Evolutionary conservation across 495 filamentous ascomycete species (phyloP).

Genomic region (Aspergillus kassunensis): DNA sequence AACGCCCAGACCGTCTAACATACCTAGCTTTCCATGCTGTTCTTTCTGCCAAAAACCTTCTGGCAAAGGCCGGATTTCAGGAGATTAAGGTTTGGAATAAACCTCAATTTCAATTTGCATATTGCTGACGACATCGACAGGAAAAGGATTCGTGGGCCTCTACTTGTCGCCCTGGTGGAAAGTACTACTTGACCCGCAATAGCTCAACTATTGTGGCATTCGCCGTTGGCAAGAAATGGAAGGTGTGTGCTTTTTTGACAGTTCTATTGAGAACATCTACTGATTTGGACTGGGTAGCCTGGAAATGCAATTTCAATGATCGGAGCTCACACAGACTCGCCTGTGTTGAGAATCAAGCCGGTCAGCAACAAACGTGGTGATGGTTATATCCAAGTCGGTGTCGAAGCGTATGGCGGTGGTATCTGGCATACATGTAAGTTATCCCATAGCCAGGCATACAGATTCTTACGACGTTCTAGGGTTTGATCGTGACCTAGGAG

Average conservation of each 20-base stretch:
- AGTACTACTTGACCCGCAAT: slow-evolving; percentile 95
- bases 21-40: slow-evolving; percentile 89
- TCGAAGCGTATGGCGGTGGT: slow-evolving; percentile 94
- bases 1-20: slow-evolving; percentile 17
- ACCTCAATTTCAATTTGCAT: too few species aligned
- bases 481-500: slow-evolving; percentile 93
- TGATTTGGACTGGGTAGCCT: slow-evolving; percentile 41
- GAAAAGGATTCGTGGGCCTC: slow-evolving; percentile 88
- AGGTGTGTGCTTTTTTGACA: slow-evolving; percentile 35
- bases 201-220: slow-evolving; percentile 92
- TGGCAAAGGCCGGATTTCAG: slow-evolving; percentile 78
- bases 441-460: background rate
- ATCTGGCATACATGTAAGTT: slow-evolving; percentile 59
- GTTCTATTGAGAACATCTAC: background rate
- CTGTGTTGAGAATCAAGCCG: slow-evolving; percentile 85
- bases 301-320: slow-evolving; percentile 94
- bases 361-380: slow-evolving; percentile 81
- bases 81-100: slow-evolving; percentile 72
- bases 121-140: slow-evolving; percentile 30
- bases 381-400: slow-evolving; percentile 93
- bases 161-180: slow-evolving; percentile 77
- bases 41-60: slow-evolving; percentile 64
- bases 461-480: slow-evolving; percentile 37
- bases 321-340: slow-evolving; percentile 95
- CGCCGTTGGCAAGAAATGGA: slow-evolving; percentile 87